These are phyloP conservation scores for Nigrograna mackinnonii DNA, from an alignment of 2,329 filamentous ascomycete species.

Conservation along the genomic window DNA sequence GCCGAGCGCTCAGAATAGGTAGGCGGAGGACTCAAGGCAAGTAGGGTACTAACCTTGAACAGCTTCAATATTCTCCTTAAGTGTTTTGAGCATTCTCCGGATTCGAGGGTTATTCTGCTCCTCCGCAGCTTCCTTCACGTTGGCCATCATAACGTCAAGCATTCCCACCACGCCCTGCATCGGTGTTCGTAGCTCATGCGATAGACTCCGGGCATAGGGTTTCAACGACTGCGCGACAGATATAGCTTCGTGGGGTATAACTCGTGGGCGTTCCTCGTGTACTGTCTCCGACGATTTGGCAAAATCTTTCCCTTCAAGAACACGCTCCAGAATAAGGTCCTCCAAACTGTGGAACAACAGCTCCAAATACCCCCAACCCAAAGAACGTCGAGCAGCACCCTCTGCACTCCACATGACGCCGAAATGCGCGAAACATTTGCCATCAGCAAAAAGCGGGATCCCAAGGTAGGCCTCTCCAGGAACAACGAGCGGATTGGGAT, in stretches of 20 bases:
- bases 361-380: slow-evolving; percentile 70
- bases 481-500: slow-evolving; percentile 64
- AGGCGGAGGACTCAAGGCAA: no score
- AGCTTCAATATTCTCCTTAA: slow-evolving; percentile 71
- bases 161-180: slow-evolving; percentile 79
- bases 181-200: slow-evolving; percentile 72
- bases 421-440: slow-evolving; percentile 70
- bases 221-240: slow-evolving; percentile 67
- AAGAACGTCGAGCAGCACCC: slow-evolving; percentile 57
- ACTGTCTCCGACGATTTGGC: slow-evolving; percentile 26
- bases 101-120: slow-evolving; percentile 55
- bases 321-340: slow-evolving; percentile 64
- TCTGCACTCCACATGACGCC: slow-evolving; percentile 72
- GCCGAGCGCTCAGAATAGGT: no score
- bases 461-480: slow-evolving; percentile 69
- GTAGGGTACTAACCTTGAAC: slow-evolving; percentile 61
- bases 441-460: slow-evolving; percentile 66
- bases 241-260: slow-evolving; percentile 60
- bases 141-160: slow-evolving; percentile 77
- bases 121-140: slow-evolving; percentile 67
- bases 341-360: slow-evolving; percentile 71
- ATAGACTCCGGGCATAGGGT: slow-evolving; percentile 72
- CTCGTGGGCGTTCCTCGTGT: slow-evolving; percentile 37
- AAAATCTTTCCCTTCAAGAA: slow-evolving; percentile 58
- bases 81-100: slow-evolving; percentile 60